These are phyloP conservation scores for Citrus cavaleriei DNA, from an alignment of 345 rosid genomes.

Conservation along the genomic window DNA sequence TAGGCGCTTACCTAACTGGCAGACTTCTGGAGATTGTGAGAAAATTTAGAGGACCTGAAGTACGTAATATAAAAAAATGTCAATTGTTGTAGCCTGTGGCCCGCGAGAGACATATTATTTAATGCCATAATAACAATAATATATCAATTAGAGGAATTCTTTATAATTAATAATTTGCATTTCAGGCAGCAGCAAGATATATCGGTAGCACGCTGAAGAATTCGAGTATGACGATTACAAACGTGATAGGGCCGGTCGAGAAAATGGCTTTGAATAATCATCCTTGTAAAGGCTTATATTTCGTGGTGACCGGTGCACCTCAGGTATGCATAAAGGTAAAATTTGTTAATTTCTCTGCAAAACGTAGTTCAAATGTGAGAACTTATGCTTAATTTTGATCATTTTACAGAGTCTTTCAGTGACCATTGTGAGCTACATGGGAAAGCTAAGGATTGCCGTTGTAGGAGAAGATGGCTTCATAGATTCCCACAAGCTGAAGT, in stretches of 20 bases:
- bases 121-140: no score
- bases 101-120: no score
- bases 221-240: constrained; percentile 36
- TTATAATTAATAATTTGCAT: not conserved
- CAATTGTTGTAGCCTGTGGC: no score
- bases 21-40: constrained; percentile 21
- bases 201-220: constrained; percentile 21
- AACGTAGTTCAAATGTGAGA: no score
- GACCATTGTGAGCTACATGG: no score
- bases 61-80: not conserved
- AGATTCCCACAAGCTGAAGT: no score
- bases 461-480: no score
- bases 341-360: no score
- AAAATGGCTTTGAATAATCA: constrained; percentile 31
- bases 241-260: constrained; percentile 36
- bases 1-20: constrained; percentile 26
- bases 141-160: no score
- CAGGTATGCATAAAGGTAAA: constrained; percentile 14
- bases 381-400: not conserved
- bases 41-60: constrained; percentile 39
- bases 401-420: not conserved
- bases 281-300: constrained; percentile 36
- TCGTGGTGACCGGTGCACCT: constrained; percentile 22
- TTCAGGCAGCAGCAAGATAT: constrained; percentile 5
- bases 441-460: no score